Evolutionary conservation across 2,329 filamentous ascomycete species (phyloP), one percentile per base, ranked within the genome.

Genomic region (Trichophyton schoenleinii): DNA sequence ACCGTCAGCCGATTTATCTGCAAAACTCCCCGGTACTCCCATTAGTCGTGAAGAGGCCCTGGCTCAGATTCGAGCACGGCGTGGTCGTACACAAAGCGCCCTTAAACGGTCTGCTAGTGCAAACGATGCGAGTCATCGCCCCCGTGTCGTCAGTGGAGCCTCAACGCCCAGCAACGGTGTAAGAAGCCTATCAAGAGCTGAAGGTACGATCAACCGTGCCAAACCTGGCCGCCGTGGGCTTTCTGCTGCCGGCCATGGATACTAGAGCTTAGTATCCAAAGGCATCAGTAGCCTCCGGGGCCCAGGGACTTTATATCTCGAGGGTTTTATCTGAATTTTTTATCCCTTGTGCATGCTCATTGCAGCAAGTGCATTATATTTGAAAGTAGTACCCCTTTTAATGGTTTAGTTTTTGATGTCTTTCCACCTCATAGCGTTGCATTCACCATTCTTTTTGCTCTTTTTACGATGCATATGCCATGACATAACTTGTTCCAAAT

Each of bases 11-110:
- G 67, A 69, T 59, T 58, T 46, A 57, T 31, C 66, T 57, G 64
- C 70, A 57, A 66, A 66, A 31, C 64, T 77, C 15, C 71, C 73
- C 1, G 73, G 74, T n/a, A 76, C 74, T 0, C 76, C 77, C 3
- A 72, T 79, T 60, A 75, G 71, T 58, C 74, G 77, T 20, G 77
- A 79, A 68, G 73, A 77, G 63, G 78, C 78, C 1, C 70, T 80
- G 1, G 78, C 78, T 6, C 77, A 79, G 64, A 80, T 80, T 48
- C 69, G 76, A 61, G 77, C 77, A n/a, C 69, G 78, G 55, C 71
- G 78, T 60, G 75, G 73, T 13, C 71, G 76, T 58, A 74, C 78
- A n/a, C 73, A 74, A 63, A 71, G 61, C 15, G 61, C 63, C 71
- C 66, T 69, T 62, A 72, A 77, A 62, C 69, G 74, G 63, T 76